Conservation (phyloP, 75 land plant genomes). For the Isoetes taiwanensis region DNA sequence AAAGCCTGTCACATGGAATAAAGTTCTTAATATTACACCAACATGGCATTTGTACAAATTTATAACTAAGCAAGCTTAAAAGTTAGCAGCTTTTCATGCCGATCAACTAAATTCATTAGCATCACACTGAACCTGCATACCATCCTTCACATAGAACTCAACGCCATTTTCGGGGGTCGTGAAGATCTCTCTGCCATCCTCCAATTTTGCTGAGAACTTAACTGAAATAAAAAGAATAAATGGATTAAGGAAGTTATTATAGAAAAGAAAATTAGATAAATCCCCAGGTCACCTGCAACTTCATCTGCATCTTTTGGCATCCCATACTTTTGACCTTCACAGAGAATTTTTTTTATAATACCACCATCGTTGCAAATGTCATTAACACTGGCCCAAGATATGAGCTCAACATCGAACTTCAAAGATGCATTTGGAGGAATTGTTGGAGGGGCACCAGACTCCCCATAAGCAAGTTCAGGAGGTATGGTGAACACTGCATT, state of each 20-base stretch:
- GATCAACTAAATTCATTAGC: too few relatives aligned
- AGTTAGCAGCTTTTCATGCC: too few relatives aligned
- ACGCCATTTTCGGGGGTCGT: constrained; percentile 39
- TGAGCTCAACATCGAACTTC: constrained; percentile 60
- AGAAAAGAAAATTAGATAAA: background rate
- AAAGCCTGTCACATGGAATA: constrained; percentile 31
- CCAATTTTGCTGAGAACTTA: constrained; percentile 29
- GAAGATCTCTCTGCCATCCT: constrained; percentile 25
- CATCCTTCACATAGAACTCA: constrained; percentile 35
- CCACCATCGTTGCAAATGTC: constrained; percentile 58
- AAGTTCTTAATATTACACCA: too few relatives aligned
- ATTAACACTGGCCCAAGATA: constrained; percentile 60
- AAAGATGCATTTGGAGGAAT: constrained; percentile 72
- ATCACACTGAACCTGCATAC: constrained; percentile 24
- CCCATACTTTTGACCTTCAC: constrained; percentile 45
- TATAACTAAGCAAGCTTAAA: too few relatives aligned
- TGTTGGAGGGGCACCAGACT: constrained; percentile 40
- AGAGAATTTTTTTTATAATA: constrained; percentile 37
- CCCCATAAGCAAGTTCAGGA: constrained; percentile 58
- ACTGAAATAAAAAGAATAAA: constrained; percentile 20
- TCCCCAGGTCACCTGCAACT: constrained; percentile 48
- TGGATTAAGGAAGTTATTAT: background rate
- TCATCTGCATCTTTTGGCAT: constrained; percentile 45
- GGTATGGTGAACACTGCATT: constrained; percentile 63
- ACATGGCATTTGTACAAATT: too few relatives aligned